Conservation (phyloP, 1,284 basidiomycete genomes). For the Sutorius eximius region DNA sequence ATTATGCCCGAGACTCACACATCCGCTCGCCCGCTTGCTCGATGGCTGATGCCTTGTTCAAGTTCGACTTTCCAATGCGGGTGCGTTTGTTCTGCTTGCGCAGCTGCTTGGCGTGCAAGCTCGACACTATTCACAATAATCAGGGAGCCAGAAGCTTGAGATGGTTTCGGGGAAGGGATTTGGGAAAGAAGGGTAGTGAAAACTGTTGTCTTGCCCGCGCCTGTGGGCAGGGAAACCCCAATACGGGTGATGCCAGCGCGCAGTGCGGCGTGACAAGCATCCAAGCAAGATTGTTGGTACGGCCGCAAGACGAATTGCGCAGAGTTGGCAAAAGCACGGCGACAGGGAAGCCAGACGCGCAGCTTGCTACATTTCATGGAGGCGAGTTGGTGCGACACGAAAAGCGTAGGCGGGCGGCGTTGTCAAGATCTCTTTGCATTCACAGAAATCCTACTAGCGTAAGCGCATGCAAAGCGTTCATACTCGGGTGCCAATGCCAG, state of each 20-base stretch:
- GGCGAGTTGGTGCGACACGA: not conserved
- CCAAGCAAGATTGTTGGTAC: constrained; percentile 87
- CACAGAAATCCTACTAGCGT: constrained; percentile 21
- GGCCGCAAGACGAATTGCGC: constrained; percentile 61
- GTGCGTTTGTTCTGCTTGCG: constrained; percentile 65
- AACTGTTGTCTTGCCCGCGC: constrained; percentile 91
- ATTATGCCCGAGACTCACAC: constrained; percentile 53
- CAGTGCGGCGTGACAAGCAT: constrained; percentile 77
- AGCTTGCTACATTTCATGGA: constrained; percentile 11
- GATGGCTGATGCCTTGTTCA: constrained; percentile 81
- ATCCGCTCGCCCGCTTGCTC: constrained; percentile 81
- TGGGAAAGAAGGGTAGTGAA: constrained; percentile 80
- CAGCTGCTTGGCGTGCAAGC: constrained; percentile 85
- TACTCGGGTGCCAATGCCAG: constrained; percentile 23
- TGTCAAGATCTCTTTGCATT: constrained; percentile 16
- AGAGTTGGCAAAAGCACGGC: constrained; percentile 10
- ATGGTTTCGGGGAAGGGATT: constrained; percentile 45
- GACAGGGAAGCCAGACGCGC: not conserved
- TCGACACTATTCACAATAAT: constrained; percentile 88
- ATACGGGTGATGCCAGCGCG: constrained; percentile 66
- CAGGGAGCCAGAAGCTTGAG: constrained; percentile 58
- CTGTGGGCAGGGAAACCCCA: constrained; percentile 91
- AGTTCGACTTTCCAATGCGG: constrained; percentile 85
- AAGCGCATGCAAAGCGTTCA: constrained; percentile 26
- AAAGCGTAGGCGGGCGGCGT: not conserved